Conservation (phyloP, 2,329 filamentous ascomycete genomes). For the Hymenoscyphus salicellus region DNA sequence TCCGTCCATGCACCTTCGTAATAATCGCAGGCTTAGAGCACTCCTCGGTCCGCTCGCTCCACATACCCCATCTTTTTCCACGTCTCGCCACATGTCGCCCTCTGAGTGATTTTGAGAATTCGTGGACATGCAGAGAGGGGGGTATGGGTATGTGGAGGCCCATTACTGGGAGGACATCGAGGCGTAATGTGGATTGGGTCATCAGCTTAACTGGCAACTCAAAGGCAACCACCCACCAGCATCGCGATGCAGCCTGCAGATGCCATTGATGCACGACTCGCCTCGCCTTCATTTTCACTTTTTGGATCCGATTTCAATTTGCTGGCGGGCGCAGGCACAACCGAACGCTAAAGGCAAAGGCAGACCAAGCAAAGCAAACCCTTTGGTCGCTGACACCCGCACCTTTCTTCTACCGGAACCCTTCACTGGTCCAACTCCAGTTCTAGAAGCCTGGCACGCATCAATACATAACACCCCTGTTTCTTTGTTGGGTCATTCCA, state of each 20-base stretch:
- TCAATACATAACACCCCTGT: background rate
- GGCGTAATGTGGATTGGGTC: too few relatives aligned
- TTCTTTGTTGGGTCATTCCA: background rate
- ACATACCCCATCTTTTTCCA: slow-evolving; percentile 12
- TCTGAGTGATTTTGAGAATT: slow-evolving; percentile 15
- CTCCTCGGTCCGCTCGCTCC: background rate
- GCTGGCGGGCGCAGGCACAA: too few relatives aligned
- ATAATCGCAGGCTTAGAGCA: background rate
- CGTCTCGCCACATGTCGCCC: slow-evolving; percentile 26
- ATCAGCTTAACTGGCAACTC: too few relatives aligned
- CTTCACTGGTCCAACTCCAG: slow-evolving; percentile 10
- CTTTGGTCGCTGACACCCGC: too few relatives aligned
- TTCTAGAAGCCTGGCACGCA: background rate
- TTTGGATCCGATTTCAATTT: too few relatives aligned
- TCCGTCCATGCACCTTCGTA: background rate
- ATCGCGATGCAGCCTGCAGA: background rate
- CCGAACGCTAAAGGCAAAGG: too few relatives aligned
- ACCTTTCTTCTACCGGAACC: too few relatives aligned
- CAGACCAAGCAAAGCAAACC: too few relatives aligned
- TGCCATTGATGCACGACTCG: slow-evolving; percentile 6
- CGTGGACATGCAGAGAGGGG: background rate
- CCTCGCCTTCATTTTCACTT: slow-evolving; percentile 1
- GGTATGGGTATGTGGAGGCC: background rate
- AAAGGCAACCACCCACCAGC: too few relatives aligned
- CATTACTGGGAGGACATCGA: background rate